Base-by-base conservation (phyloP, 768 basidiomycete genomes). In the Coprinopsis strossmayeri region DNA sequence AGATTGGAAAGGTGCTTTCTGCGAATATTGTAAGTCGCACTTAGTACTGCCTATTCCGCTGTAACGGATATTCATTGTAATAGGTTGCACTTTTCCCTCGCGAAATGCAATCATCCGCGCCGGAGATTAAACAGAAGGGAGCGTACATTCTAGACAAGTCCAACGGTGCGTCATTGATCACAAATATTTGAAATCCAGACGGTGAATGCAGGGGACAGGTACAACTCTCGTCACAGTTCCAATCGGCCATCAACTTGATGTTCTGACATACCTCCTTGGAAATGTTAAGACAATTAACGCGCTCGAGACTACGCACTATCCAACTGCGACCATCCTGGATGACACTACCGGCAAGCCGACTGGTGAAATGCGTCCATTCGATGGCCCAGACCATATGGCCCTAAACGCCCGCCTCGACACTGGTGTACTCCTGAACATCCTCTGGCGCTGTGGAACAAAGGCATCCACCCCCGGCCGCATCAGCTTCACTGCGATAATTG, bases 401-500 rank as follows among this genome's bases (percentile, higher is more conserved):
- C 2, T 53, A 5, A 32, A 34, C 17, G 52, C 49, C 3, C 24
- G 21, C 13, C 49, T 53, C 13, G 30, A 23, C 12, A 23, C 44
- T 2, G 52, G 52, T 4, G 34, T 37, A 9, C 27, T 45, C 21
- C 44, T 24, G 2, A 50, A 18, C 34, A 27, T 50, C 17, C 34
- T 50, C 15, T 45, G 40, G 23, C 41, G 44, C 20, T 18, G 23
- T 11, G 52, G 52, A 3, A 15, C 30, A 5, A 50, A 45, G 20
- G 30, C 52, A 7, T 7, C 9, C 2, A 45, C 23, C 0, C 53
- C 53, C 5, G 55, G 55, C 17, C 41, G 53, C 10, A 42, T 30
- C 23, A 15, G 23, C n/a, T 43, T 53, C 9, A 23, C 48, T 2
- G 53, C 49, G 55, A 45, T 47, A 37, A 56, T 56, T 20, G 55